Conservation (phyloP, 2,329 filamentous ascomycete genomes). For the Diplodia seriata region DNA sequence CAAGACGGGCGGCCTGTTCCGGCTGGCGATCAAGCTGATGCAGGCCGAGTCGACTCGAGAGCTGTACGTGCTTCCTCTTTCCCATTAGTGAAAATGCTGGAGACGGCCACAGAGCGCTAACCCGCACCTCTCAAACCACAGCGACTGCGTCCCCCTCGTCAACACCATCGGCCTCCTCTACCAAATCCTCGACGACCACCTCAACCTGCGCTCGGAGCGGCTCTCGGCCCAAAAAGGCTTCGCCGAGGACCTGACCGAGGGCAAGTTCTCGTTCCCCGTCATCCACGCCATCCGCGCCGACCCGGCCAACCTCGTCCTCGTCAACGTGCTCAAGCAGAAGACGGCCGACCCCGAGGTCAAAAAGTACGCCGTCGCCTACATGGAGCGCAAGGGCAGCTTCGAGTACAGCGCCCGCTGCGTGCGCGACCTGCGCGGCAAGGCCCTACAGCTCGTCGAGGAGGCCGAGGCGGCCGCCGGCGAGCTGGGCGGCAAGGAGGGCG, state of each 20-base stretch:
- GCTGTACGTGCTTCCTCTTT: slow-evolving; percentile 44
- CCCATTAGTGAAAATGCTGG: no score
- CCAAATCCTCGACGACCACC: slow-evolving; percentile 93
- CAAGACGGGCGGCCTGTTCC: slow-evolving; percentile 88
- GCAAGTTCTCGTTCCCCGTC: slow-evolving; percentile 95
- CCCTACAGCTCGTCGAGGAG: slow-evolving; percentile 52
- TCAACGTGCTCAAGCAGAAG: slow-evolving; percentile 93
- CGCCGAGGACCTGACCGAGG: slow-evolving; percentile 94
- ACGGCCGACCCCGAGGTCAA: slow-evolving; percentile 88
- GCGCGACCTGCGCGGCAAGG: slow-evolving; percentile 53
- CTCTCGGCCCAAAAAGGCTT: slow-evolving; percentile 78
- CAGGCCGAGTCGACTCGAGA: slow-evolving; percentile 69
- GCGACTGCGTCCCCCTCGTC: slow-evolving; percentile 82
- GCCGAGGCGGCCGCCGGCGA: slow-evolving; percentile 46
- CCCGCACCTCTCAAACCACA: slow-evolving; percentile 35
- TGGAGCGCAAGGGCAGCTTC: slow-evolving; percentile 90
- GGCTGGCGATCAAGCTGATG: slow-evolving; percentile 86
- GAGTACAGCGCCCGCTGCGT: slow-evolving; percentile 75
- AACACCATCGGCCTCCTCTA: slow-evolving; percentile 86
- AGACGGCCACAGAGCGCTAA: no score
- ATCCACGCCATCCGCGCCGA: slow-evolving; percentile 89
- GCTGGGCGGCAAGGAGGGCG: slow-evolving; percentile 43
- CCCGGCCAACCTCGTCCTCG: slow-evolving; percentile 75
- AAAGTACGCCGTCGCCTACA: slow-evolving; percentile 86
- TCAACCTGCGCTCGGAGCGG: slow-evolving; percentile 69